Conservation (phyloP, 169 alveolate genomes). For the Eimeria necatrix region DNA sequence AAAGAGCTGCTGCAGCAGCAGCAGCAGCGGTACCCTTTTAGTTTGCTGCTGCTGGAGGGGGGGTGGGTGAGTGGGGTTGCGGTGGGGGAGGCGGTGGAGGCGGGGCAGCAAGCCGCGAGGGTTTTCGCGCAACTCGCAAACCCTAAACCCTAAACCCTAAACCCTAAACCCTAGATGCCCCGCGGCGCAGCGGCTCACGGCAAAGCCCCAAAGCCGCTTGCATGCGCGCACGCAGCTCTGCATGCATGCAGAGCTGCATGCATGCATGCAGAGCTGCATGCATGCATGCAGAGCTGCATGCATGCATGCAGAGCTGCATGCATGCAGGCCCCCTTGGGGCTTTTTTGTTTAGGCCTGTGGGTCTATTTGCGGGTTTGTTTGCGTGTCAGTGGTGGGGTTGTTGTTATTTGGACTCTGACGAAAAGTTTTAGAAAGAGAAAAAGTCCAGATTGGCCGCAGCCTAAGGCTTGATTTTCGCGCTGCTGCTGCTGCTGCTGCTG, state of each 20-base stretch:
- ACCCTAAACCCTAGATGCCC: no score
- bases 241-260: no score
- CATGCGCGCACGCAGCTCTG: constrained; percentile 79
- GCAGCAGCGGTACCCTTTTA: neutral
- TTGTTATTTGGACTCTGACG: no score
- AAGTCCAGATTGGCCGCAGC: constrained; percentile 17
- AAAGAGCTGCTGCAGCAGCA: constrained; percentile 62
- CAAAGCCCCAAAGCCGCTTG: neutral
- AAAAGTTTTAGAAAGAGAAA: no score
- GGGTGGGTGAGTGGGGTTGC: constrained; percentile 76
- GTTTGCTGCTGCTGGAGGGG: constrained; percentile 69
- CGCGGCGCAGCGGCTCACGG: no score
- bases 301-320: no score
- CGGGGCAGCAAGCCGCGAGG: constrained; percentile 74
- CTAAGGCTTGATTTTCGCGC: constrained; percentile 54
- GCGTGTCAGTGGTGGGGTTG: constrained; percentile 17
- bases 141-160: neutral
- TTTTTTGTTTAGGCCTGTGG: constrained; percentile 22
- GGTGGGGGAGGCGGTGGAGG: constrained; percentile 68
- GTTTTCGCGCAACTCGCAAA: no score
- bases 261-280: no score
- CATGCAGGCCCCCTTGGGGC: constrained; percentile 50
- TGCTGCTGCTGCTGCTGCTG: constrained; percentile 39
- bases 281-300: no score
- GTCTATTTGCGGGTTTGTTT: constrained; percentile 49